Percentiles rank a stretch among this genome's conserved stretches.
These are phyloP conservation scores for Ustilaginoidea virens DNA, from an alignment of 2,329 filamentous ascomycete genomes.

Conservation along the genomic window DNA sequence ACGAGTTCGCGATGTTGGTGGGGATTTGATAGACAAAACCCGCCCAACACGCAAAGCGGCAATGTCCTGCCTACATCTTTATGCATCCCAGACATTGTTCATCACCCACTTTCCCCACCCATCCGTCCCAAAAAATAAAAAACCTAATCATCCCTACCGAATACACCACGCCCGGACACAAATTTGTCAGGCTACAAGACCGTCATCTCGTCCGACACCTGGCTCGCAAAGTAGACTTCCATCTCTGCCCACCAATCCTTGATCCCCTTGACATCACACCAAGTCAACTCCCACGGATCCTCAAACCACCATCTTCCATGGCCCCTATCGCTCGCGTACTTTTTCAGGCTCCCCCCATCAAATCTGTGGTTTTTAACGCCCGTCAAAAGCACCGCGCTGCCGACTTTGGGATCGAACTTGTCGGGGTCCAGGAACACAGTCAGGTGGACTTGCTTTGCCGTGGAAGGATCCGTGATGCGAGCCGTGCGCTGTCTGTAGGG, in stretches of 20 bases:
- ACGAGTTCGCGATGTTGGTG: too few species aligned
- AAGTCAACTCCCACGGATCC: conserved; percentile 27
- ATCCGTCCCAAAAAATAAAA: too few species aligned
- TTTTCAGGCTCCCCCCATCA: conserved; percentile 30
- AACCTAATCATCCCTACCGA: too few species aligned
- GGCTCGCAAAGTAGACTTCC: conserved; percentile 7
- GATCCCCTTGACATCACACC: conserved; percentile 33
- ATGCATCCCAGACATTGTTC: too few species aligned
- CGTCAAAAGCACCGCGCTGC: conserved; percentile 33
- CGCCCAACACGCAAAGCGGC: too few species aligned
- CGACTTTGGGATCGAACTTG: conserved; percentile 28
- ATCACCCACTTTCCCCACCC: too few species aligned
- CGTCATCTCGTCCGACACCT: conserved; percentile 1
- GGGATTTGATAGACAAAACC: too few species aligned
- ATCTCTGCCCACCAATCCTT: conserved; percentile 27
- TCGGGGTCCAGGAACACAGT: conserved; percentile 39
- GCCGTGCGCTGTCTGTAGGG: conserved; percentile 36
- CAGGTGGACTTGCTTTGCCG: conserved; percentile 33
- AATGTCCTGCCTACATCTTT: too few species aligned
- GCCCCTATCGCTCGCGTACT: conserved; percentile 24
- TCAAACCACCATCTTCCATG: conserved; percentile 36
- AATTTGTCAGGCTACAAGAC: too few species aligned
- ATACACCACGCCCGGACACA: too few species aligned
- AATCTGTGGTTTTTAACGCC: conserved; percentile 43
- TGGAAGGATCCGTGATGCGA: conserved; percentile 34